A percentile compares a stretch with the other conserved stretches of the same genome.
phyloP scores from a whole-genome alignment of 2,329 filamentous ascomycete species.

The Aschersonia sp. region DNA sequence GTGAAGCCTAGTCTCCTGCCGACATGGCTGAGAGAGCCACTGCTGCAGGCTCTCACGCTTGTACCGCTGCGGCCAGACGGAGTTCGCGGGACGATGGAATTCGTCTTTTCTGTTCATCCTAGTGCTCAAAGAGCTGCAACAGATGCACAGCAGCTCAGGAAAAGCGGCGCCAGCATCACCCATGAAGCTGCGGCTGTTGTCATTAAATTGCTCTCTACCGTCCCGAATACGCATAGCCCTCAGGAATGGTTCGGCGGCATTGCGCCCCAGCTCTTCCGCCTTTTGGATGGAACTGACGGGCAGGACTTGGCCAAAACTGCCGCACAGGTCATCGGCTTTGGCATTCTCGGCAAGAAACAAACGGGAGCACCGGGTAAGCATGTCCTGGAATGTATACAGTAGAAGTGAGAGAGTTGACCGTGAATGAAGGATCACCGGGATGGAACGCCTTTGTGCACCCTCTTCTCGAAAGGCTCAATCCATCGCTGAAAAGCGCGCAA shows the following conservation, averaged over 20 bases:
- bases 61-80: slow-evolving; percentile 48
- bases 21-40: slow-evolving; percentile 40
- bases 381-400: no score
- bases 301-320: slow-evolving; percentile 19
- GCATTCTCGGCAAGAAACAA: slow-evolving; percentile 48
- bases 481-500: slow-evolving; percentile 14
- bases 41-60: slow-evolving; percentile 42
- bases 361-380: slow-evolving; percentile 44
- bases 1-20: slow-evolving; percentile 47
- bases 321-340: slow-evolving; percentile 32
- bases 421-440: slow-evolving; percentile 32
- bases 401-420: neutral
- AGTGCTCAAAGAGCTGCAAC: slow-evolving; percentile 26
- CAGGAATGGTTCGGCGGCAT: slow-evolving; percentile 47
- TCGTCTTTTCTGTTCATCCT: slow-evolving; percentile 55
- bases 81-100: slow-evolving; percentile 54
- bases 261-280: slow-evolving; percentile 41
- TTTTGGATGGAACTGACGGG: slow-evolving; percentile 41
- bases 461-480: slow-evolving; percentile 37
- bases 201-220: slow-evolving; percentile 44
- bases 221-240: slow-evolving; percentile 37
- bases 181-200: slow-evolving; percentile 53
- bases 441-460: slow-evolving; percentile 49
- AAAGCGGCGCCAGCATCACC: slow-evolving; percentile 48
- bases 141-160: slow-evolving; percentile 30